Conservation (phyloP, 2,329 filamentous ascomycete species). For the Eutypella sp. region DNA sequence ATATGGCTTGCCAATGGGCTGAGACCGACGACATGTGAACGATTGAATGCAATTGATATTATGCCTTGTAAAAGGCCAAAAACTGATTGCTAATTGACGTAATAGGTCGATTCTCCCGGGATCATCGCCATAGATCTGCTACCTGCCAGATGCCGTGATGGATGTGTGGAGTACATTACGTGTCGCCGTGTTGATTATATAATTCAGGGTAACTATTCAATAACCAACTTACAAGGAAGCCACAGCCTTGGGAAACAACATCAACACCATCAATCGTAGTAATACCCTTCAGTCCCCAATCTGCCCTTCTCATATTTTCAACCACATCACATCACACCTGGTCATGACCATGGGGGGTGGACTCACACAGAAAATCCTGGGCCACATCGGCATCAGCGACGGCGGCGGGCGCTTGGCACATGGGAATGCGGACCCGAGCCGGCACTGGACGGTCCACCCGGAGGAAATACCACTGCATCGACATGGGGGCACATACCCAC, state of each 20-base stretch:
- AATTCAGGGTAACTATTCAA: neutral
- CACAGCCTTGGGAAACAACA: neutral
- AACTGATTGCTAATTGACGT: too few relatives aligned
- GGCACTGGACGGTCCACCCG: constrained; percentile 34
- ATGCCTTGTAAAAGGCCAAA: too few relatives aligned
- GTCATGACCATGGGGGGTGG: constrained; percentile 2
- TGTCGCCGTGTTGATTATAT: neutral
- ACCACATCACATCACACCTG: too few relatives aligned
- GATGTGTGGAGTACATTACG: neutral
- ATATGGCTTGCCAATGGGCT: neutral
- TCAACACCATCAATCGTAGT: neutral
- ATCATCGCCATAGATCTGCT: too few relatives aligned
- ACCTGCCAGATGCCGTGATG: too few relatives aligned
- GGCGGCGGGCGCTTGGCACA: neutral
- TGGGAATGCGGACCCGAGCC: neutral
- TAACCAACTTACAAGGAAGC: neutral
- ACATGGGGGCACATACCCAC: constrained; percentile 40
- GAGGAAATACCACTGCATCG: constrained; percentile 39
- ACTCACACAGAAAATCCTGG: constrained; percentile 8
- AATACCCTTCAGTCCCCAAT: neutral
- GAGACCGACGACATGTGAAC: neutral
- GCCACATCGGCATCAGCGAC: constrained; percentile 7
- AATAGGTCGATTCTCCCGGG: too few relatives aligned
- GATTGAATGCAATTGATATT: too few relatives aligned
- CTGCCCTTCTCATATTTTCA: neutral